phyloP scores from a whole-genome alignment of 495 filamentous ascomycete genomes.

The Parmelia sp. region DNA sequence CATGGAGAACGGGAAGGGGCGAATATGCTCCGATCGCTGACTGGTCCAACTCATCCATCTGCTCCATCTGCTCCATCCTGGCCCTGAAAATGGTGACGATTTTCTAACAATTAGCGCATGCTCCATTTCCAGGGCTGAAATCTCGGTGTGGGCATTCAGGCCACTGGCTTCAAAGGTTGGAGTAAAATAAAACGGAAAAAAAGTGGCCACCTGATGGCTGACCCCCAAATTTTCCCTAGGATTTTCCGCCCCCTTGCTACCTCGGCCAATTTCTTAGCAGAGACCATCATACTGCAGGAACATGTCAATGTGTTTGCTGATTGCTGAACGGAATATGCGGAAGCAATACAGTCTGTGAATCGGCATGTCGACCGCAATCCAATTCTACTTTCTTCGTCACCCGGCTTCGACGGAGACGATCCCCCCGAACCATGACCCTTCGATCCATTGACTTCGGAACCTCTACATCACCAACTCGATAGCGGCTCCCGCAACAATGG shows the following conservation, averaged over 20 bases:
- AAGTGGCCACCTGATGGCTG: not conserved
- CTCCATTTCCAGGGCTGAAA: not conserved
- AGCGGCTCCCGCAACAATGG: not conserved
- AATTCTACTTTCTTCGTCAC: not conserved
- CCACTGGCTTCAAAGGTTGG: too few species aligned
- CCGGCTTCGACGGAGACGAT: not conserved
- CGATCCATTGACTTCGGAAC: not conserved
- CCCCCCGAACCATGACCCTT: not conserved
- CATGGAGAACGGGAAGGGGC: not conserved
- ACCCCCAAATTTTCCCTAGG: not conserved
- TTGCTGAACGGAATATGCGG: not conserved
- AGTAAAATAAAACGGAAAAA: not conserved
- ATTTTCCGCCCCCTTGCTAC: not conserved
- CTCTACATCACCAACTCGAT: not conserved
- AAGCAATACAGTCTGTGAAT: not conserved
- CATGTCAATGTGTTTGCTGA: not conserved
- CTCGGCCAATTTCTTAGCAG: not conserved
- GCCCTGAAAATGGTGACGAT: constrained; percentile 5
- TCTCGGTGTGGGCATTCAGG: not conserved
- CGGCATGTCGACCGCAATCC: not conserved
- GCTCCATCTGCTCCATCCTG: too few species aligned
- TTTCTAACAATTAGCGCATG: not conserved
- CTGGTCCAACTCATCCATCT: too few species aligned
- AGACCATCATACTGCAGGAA: not conserved
- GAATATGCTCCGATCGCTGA: not conserved